phyloP scores from a whole-genome alignment of 257 asterid genomes.

The Solanum medicagineum region DNA sequence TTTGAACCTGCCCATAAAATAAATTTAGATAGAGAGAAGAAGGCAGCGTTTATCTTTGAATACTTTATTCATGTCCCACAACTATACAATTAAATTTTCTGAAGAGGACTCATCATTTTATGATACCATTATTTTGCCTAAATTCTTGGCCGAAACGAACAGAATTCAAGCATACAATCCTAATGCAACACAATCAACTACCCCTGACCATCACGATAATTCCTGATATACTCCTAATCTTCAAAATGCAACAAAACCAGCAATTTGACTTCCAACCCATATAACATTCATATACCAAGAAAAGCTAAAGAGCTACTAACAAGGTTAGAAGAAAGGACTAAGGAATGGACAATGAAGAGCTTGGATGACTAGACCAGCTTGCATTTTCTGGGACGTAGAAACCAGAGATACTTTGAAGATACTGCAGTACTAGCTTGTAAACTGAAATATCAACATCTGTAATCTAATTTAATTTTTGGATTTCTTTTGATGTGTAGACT shows the following conservation, averaged over 20 bases:
- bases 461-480: background rate
- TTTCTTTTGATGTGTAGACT: background rate
- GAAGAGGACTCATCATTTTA: background rate
- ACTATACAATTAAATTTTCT: background rate
- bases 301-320: background rate
- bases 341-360: background rate
- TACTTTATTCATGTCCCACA: background rate
- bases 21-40: background rate
- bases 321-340: background rate
- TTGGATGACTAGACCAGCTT: background rate
- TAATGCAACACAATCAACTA: background rate
- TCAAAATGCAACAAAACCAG: background rate
- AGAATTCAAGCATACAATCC: background rate
- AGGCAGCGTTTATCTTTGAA: background rate
- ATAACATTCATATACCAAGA: background rate
- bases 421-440: background rate
- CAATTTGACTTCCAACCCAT: background rate
- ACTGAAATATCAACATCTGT: background rate
- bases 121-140: background rate
- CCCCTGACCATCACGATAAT: background rate
- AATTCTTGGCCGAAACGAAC: background rate
- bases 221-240: background rate
- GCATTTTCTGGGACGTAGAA: background rate
- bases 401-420: background rate
- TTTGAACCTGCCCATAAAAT: slow-evolving; percentile 65